Evolutionary conservation across 2,329 filamentous ascomycete species (phyloP).

Genomic region (Talaromyces sp.): DNA sequence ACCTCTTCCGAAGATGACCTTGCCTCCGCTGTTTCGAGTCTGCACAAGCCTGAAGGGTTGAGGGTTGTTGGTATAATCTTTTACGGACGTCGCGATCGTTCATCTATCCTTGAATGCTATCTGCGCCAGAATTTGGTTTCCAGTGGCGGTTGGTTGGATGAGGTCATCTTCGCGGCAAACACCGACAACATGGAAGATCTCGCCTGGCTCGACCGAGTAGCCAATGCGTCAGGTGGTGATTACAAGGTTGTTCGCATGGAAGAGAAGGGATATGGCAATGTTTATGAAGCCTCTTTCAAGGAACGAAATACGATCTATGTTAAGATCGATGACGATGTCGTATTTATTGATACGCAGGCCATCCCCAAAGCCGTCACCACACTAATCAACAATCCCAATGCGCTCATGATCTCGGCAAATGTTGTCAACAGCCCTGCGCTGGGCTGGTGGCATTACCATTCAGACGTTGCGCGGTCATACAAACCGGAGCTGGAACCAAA

Average conservation of each 20-base stretch:
- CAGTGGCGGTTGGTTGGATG: conserved; percentile 17
- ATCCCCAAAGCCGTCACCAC: conserved; percentile 16
- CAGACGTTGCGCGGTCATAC: conserved; percentile 11
- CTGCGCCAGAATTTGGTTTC: conserved; percentile 16
- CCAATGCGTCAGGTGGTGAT: conserved; percentile 5
- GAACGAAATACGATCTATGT: conserved; percentile 16
- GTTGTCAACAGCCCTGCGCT: conserved; percentile 16
- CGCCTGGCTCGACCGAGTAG: conserved; percentile 14
- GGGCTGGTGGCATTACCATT: conserved; percentile 18
- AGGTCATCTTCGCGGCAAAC: conserved; percentile 17
- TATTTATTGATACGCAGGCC: conserved; percentile 14
- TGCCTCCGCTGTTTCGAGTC: conserved; percentile 1
- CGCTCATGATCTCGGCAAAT: conserved; percentile 16
- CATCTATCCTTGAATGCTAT: conserved; percentile 17
- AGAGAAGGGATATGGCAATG: conserved; percentile 16
- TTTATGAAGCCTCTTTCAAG: conserved; percentile 16
- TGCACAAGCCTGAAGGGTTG: conserved; percentile 12
- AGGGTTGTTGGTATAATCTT: conserved; percentile 16
- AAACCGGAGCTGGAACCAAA: conserved; percentile 16
- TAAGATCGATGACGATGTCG: conserved; percentile 17
- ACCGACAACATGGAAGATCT: conserved; percentile 15
- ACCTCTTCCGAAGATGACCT: conserved; percentile 1
- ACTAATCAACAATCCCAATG: conserved; percentile 15
- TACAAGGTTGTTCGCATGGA: conserved; percentile 16
- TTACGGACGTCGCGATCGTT: conserved; percentile 16